Evolutionary conservation across 768 basidiomycete genomes (phyloP), one percentile per base, ranked within the genome.

Genomic region (Rhizopogon salebrosus): DNA sequence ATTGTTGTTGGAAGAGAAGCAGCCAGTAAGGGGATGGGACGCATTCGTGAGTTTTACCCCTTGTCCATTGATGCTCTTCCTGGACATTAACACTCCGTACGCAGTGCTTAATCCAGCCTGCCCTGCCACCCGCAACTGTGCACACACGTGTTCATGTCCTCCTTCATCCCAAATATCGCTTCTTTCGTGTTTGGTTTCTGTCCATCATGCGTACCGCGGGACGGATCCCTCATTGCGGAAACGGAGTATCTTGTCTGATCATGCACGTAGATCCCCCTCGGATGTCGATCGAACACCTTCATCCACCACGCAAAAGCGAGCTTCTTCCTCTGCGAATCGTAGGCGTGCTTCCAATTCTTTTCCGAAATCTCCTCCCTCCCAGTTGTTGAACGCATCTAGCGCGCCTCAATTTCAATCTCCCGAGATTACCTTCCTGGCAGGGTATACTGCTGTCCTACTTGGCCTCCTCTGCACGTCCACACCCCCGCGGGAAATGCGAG

Each of bases 391-490:
- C 87, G 85, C 61, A 56, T 63, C 3, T 70, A 74, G 35, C 72
- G 79, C 48, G 56, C 62, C 11, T 46, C 51, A 41, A 20, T 48
- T 37, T 14, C 57, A 58, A 53, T 51, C 41, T 14, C 63, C 72
- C 4, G 77, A 81, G 56, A 64, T 70, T 34, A 72, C 74, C 11
- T 83, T 88, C 57, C 74, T 92, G 6, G 79, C 79, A 14, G 86
- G 87, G 1, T 89, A 91, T 61, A 77, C 89, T 4, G 82, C 90
- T 0, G 80, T 92, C 6, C 77, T 93, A 4, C 78, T 93, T 43
- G 89, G 78, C 8, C 62, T 82, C 5, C 29, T 46, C 67, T 81
- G 35, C 70, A 74, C 48, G 66, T 67, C 36, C 61, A 67, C 36
- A 64, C 65, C 23, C 39, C 63, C 7, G 43, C 53, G n/a, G 75